Evolutionary conservation across 306 rosid genomes (phyloP), one percentile per base, ranked within the genome.

Genomic region (Cicer yamashitae): DNA sequence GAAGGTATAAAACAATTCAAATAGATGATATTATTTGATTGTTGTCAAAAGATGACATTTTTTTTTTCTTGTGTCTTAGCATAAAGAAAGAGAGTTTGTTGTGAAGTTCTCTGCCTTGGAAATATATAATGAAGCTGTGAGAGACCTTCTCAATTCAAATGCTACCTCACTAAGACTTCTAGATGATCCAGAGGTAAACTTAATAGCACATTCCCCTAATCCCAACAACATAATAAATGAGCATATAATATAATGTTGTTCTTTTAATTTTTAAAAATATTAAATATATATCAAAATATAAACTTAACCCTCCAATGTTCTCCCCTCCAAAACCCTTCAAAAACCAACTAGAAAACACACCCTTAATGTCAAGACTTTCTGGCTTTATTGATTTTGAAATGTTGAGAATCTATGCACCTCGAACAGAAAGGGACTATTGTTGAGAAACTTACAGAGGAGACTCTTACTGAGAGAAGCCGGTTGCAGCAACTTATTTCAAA

Each of bases 81-180:
- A 87, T 50, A 79, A 59, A 66, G 96, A 85, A 25, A 87, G 91
- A 77, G 87, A 90, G 30, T 94, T 85, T 79, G 80, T 88, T 71
- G 59, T 94, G 47, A 90, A 90, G 73, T 94, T 94, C 81, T 94
- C 96, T 65, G 97, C 98, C 8, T 86, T 91, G 88, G 98, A 94
- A 86, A 94, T 91, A 56, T 94, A 91, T 54, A 94, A 91, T 70
- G 98, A 94, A 87, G 93, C 86, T 22, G 97, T 94, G 39, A 88
- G 80, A 71, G 98, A 91, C 82, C 97, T 91, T 70, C 93, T 94
- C 38, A 70, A 77, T 71, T 76, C 77, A 30, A 88, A 83, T 62
- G 25, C 71, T 82, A 67, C 77, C 59, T 86, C 86, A 74, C 91
- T 91, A 58, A 85, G 98, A 87, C 83, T 94, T 15, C 89, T 91